phyloP scores from a whole-genome alignment of 768 basidiomycete genomes.

The Tricholomella constricta region DNA sequence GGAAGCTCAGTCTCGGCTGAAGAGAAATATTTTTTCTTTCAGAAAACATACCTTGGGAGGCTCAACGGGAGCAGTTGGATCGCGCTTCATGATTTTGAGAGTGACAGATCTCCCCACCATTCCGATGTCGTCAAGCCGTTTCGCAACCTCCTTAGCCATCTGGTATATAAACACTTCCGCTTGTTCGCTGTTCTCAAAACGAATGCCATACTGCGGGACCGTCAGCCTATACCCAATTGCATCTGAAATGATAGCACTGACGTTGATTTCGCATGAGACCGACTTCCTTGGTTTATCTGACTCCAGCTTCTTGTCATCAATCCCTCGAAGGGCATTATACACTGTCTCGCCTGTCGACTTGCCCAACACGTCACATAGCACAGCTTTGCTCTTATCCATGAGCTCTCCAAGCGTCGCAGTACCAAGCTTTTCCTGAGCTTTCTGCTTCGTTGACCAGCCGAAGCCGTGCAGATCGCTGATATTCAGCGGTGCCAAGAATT shows the following conservation, averaged over 20 bases:
- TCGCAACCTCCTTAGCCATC: slow-evolving; percentile 77
- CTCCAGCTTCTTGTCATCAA: slow-evolving; percentile 80
- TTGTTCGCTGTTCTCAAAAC: slow-evolving; percentile 82
- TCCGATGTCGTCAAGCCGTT: slow-evolving; percentile 64
- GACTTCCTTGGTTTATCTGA: slow-evolving; percentile 86
- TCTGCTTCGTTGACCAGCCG: slow-evolving; percentile 72
- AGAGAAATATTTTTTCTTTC: not conserved
- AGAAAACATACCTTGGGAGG: slow-evolving; percentile 72
- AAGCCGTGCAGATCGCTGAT: slow-evolving; percentile 89
- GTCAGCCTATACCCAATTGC: not conserved
- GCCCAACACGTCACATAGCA: slow-evolving; percentile 75
- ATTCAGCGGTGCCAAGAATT: slow-evolving; percentile 64
- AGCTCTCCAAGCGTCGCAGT: slow-evolving; percentile 71
- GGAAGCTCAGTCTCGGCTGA: not conserved
- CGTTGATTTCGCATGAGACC: slow-evolving; percentile 94
- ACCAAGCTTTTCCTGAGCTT: slow-evolving; percentile 80
- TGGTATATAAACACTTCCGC: slow-evolving; percentile 77
- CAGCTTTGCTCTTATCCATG: slow-evolving; percentile 58
- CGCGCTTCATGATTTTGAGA: slow-evolving; percentile 86
- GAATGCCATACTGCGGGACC: slow-evolving; percentile 83
- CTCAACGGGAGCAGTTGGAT: slow-evolving; percentile 84
- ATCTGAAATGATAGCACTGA: slow-evolving; percentile 41
- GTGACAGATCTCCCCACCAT: slow-evolving; percentile 78
- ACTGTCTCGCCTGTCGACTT: slow-evolving; percentile 82
- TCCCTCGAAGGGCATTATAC: slow-evolving; percentile 80